Conservation (phyloP, 352 stramenopile species). For the Phytophthora nicotianae region DNA sequence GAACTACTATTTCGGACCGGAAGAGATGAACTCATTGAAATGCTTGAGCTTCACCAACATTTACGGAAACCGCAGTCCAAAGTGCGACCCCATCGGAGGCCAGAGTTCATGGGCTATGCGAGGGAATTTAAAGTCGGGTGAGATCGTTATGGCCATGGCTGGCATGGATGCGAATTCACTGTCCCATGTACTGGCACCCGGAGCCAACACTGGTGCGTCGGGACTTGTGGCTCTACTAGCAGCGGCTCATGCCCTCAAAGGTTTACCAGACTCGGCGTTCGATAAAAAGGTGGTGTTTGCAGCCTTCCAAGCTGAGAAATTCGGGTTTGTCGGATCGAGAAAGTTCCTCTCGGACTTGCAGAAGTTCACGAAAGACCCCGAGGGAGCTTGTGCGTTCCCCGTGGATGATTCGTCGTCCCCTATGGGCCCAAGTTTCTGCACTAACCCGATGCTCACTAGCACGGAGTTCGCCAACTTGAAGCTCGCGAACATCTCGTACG, state of each 20-base stretch:
- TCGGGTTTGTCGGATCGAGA: conserved; percentile 82
- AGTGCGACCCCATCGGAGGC: conserved; percentile 81
- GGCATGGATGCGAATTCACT: conserved; percentile 78
- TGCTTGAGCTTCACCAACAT: conserved; percentile 84
- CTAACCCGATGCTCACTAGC: conserved; percentile 67
- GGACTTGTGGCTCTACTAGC: conserved; percentile 79
- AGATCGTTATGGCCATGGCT: conserved; percentile 77
- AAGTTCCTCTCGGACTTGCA: conserved; percentile 75
- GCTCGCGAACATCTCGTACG: conserved; percentile 63
- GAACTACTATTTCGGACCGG: conserved; percentile 86
- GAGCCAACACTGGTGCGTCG: conserved; percentile 76
- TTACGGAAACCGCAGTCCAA: conserved; percentile 61
- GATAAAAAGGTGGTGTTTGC: conserved; percentile 84
- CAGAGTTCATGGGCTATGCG: conserved; percentile 76
- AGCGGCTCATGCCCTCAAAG: conserved; percentile 69
- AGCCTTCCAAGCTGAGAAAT: conserved; percentile 82
- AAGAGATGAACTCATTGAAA: conserved; percentile 71
- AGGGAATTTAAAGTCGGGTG: conserved; percentile 48
- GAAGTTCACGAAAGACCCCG: conserved; percentile 51
- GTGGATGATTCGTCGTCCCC: conserved; percentile 59
- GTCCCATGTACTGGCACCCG: conserved; percentile 73
- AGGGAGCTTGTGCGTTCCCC: conserved; percentile 49
- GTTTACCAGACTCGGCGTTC: conserved; percentile 64
- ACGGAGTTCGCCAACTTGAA: conserved; percentile 65
- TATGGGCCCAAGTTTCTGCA: conserved; percentile 68